Percentiles rank a stretch among this genome's conserved stretches.
Conservation (phyloP, 1,284 basidiomycete species). For the Papiliotrema nemorosa region DNA sequence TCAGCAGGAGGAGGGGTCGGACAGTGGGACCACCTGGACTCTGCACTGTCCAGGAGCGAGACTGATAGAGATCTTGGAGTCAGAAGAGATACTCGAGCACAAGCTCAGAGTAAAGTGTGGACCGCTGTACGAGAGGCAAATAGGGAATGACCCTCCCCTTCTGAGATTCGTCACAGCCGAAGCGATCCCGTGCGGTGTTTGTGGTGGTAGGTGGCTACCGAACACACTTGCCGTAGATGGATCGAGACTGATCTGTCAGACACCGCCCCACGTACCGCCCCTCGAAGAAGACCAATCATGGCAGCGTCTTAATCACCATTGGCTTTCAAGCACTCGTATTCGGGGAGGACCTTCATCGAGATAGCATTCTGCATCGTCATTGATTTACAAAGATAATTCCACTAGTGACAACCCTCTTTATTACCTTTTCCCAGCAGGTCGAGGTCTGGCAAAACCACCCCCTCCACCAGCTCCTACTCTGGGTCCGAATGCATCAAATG, state of each 20-base stretch:
- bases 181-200: too few species aligned
- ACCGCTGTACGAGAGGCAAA: neutral
- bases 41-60: neutral
- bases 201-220: too few species aligned
- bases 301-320: too few species aligned
- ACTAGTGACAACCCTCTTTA: neutral
- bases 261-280: too few species aligned
- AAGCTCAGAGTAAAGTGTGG: neutral
- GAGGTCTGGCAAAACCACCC: slow-evolving; percentile 41
- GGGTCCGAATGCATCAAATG: slow-evolving; percentile 48
- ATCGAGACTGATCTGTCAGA: too few species aligned
- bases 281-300: too few species aligned
- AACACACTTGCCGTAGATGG: too few species aligned
- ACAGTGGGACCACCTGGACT: neutral
- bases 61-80: neutral
- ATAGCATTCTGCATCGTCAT: neutral
- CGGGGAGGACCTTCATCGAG: too few species aligned
- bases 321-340: too few species aligned
- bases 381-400: neutral
- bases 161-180: neutral
- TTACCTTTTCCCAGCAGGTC: slow-evolving; percentile 38
- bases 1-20: neutral
- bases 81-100: neutral
- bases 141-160: neutral
- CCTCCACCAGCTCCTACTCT: slow-evolving; percentile 33